Percentiles rank a stretch among this genome's conserved stretches.
Evolutionary conservation across 768 basidiomycete genomes (phyloP).

Genomic region (Collybia mongolica): DNA sequence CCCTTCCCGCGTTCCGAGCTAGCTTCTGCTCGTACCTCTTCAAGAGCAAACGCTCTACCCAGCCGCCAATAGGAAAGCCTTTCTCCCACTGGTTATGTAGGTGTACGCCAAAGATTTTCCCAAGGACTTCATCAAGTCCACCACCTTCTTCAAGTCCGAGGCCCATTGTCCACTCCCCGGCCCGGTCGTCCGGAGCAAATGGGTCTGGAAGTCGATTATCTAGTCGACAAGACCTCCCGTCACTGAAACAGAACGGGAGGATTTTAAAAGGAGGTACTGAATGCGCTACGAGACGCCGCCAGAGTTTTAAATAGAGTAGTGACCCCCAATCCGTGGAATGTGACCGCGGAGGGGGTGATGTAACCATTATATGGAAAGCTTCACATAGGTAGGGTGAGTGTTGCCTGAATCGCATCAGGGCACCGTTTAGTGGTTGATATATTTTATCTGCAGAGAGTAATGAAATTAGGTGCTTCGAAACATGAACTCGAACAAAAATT

Average conservation of each 20-base stretch:
- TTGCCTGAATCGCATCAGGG: conserved; percentile 88
- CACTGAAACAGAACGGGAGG: conserved; percentile 94
- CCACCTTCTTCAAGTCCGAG: conserved; percentile 60
- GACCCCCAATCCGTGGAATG: conserved; percentile 95
- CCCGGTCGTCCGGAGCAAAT: conserved; percentile 56
- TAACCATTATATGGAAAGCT: conserved; percentile 88
- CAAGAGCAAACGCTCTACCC: conserved; percentile 83
- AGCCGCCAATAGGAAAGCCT: conserved; percentile 76
- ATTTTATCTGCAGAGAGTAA: conserved; percentile 32
- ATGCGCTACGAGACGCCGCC: conserved; percentile 75
- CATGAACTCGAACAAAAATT: conserved; percentile 17
- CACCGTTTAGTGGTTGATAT: conserved; percentile 78
- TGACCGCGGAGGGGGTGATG: conserved; percentile 66
- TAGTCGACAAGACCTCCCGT: conserved; percentile 86
- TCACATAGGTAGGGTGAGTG: conserved; percentile 97
- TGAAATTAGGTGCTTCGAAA: no score
- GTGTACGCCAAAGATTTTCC: conserved; percentile 84
- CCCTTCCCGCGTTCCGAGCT: conserved; percentile 1
- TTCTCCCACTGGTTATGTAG: conserved; percentile 97
- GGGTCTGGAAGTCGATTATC: conserved; percentile 95
- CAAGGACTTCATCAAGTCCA: conserved; percentile 57
- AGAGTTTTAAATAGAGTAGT: conserved; percentile 86
- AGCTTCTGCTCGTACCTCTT: conserved; percentile 52
- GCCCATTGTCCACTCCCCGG: conserved; percentile 69
- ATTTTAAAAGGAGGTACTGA: conserved; percentile 84